Evolutionary conservation across 768 basidiomycete genomes (phyloP), one percentile per base, ranked within the genome.

Genomic region (Rhizopogon vesiculosus): DNA sequence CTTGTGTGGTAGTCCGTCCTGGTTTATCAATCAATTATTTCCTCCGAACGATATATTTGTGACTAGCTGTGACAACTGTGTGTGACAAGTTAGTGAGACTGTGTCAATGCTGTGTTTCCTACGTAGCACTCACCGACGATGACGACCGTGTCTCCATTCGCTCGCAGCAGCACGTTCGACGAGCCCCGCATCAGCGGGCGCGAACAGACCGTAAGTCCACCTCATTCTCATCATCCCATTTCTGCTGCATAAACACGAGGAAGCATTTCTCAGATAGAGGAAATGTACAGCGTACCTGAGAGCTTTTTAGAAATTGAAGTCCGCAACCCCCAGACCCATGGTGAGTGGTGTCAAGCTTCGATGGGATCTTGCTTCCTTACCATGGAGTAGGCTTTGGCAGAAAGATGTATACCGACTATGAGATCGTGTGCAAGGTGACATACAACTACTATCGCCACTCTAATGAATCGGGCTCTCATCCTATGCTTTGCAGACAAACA

Each of bases 351-450:
- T n/a, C 7, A 15, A 45, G 16, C 7, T 44, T 22, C 5, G 15
- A 16, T 49, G 15, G 4, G 0, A 18, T 42, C 3, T 5, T 13
- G 29, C 29, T 2, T 8, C 0, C 25, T 9, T 10, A 43, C 28
- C 29, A 28, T 3, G 12, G 45, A 40, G 18, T 67, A 93, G 94
- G 94, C 31, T 93, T 95, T 65, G 96, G 97, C 29, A 79, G 97
- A 64, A 98, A 98, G 81, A 96, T 96, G 95, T 99, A 91, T 74
- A 99, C 97, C 42, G 96, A 98, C 78, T 98, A 98, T 66, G 97
- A 99, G 75, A 87, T 99, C 56, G 88, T 98, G 44, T 97, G 93
- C 81, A 94, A 94, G 84, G 95, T 91, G 56, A 59, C 79, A 42
- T 38, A 2, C 7, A 39, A 13, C 44, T 54, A 50, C 53, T 35